phyloP scores from a whole-genome alignment of 129 eudicot genomes.

The Centrapalus pauciflorus region DNA sequence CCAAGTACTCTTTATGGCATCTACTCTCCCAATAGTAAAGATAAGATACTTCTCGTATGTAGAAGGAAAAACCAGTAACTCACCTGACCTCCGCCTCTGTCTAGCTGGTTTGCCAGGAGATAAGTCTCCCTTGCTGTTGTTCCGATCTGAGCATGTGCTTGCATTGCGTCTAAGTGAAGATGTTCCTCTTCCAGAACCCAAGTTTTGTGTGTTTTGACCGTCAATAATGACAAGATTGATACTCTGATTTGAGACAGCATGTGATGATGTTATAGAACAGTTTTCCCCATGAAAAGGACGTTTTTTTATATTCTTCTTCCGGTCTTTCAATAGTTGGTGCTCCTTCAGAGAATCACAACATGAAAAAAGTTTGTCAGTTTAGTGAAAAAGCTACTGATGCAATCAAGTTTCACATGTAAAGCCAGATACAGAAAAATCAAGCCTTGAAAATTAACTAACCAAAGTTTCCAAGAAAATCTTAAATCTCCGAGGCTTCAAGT shows the following conservation, averaged over 20 bases:
- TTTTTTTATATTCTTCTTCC: conserved; percentile 56
- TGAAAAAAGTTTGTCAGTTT: conserved; percentile 4
- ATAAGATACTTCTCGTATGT: neutral
- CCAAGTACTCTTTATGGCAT: neutral
- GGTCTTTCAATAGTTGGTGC: conserved; percentile 77
- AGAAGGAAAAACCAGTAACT: neutral
- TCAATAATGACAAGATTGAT: conserved; percentile 46
- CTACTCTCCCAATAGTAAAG: neutral
- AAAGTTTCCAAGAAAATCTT: conserved; percentile 73
- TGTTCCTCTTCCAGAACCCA: conserved; percentile 54
- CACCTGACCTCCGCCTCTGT: conserved; percentile 56
- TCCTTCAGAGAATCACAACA: conserved; percentile 65
- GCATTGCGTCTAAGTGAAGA: conserved; percentile 45
- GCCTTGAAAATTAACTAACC: conserved; percentile 42
- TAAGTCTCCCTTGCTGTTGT: conserved; percentile 52
- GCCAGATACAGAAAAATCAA: neutral
- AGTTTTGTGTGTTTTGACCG: conserved; percentile 42
- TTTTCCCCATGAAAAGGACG: conserved; percentile 56
- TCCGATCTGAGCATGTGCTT: conserved; percentile 39
- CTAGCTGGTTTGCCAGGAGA: conserved; percentile 43
- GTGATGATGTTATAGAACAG: conserved; percentile 37
- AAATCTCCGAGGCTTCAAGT: conserved; percentile 89
- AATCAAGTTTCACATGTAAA: neutral
- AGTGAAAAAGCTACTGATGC: no score
- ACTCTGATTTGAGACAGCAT: conserved; percentile 34